These are phyloP conservation scores for Ophiostoma sp. DNA, from an alignment of 2,329 filamentous ascomycete genomes.

Conservation along the genomic window DNA sequence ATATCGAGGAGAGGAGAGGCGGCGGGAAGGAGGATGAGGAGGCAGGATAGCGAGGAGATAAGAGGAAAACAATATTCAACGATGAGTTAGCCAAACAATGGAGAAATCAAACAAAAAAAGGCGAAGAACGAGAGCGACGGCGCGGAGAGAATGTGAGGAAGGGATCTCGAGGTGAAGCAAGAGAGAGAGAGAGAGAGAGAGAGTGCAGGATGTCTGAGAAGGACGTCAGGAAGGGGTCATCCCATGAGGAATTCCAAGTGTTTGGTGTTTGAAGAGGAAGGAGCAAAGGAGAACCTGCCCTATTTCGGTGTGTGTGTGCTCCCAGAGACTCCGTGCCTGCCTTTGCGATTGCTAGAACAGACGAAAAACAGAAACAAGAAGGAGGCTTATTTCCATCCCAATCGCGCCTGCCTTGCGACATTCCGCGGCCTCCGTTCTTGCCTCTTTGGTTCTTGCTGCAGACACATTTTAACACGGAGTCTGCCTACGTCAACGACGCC, in stretches of 20 bases:
- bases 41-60: neutral
- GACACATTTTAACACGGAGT: neutral
- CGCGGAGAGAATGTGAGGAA: neutral
- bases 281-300: neutral
- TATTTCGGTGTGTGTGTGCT: neutral
- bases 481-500: constrained; percentile 9
- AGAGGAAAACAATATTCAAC: neutral
- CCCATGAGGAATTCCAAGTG: neutral
- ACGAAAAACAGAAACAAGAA: constrained; percentile 7
- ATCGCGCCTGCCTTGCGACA: constrained; percentile 11
- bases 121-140: neutral
- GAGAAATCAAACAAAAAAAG: neutral
- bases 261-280: neutral
- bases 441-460: neutral
- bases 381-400: constrained; percentile 1
- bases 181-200: neutral
- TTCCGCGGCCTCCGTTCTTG: constrained; percentile 12
- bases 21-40: neutral
- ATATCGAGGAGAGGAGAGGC: no score
- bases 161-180: neutral
- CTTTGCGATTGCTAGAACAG: neutral
- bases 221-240: neutral
- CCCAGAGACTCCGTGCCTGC: neutral
- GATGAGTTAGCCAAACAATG: neutral
- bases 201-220: neutral